Conservation (phyloP, 2,329 filamentous ascomycete genomes). For the Cryphonectria naterciae region DNA sequence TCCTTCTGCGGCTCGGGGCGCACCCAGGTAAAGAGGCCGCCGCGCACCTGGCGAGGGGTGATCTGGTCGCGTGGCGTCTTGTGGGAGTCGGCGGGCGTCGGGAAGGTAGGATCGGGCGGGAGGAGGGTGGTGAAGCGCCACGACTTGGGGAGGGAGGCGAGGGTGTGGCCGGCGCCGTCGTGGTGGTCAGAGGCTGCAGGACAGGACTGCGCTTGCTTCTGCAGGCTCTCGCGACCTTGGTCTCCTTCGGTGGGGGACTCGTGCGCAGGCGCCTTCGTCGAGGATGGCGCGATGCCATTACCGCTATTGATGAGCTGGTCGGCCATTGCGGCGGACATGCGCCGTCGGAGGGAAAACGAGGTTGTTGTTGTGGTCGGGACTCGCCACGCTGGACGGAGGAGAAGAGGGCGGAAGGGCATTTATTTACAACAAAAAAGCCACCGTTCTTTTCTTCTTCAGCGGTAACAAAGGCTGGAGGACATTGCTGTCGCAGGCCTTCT, state of each 20-base stretch:
- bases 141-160: conserved; percentile 64
- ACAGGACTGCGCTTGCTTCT: conserved; percentile 7
- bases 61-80: conserved; percentile 77
- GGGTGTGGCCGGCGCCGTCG: conserved; percentile 42
- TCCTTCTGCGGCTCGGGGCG: conserved; percentile 74
- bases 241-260: conserved; percentile 5
- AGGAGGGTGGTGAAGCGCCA: conserved; percentile 70
- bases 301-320: conserved; percentile 25
- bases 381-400: conserved; percentile 20
- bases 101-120: conserved; percentile 76
- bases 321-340: conserved; percentile 21
- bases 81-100: conserved; percentile 82
- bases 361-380: conserved; percentile 4
- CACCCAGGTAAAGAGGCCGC: conserved; percentile 88
- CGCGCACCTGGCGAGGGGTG: conserved; percentile 79
- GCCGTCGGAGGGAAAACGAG: conserved; percentile 7
- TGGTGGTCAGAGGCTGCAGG: conserved; percentile 27
- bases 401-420: conserved; percentile 24
- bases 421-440: not conserved
- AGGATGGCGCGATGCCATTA: conserved; percentile 19
- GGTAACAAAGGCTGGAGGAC: not conserved
- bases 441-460: not conserved
- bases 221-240: conserved; percentile 19
- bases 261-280: conserved; percentile 9
- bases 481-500: not conserved